Evolutionary conservation across 805 yeast genomes (phyloP).

Genomic region (Candida tibetensis): DNA sequence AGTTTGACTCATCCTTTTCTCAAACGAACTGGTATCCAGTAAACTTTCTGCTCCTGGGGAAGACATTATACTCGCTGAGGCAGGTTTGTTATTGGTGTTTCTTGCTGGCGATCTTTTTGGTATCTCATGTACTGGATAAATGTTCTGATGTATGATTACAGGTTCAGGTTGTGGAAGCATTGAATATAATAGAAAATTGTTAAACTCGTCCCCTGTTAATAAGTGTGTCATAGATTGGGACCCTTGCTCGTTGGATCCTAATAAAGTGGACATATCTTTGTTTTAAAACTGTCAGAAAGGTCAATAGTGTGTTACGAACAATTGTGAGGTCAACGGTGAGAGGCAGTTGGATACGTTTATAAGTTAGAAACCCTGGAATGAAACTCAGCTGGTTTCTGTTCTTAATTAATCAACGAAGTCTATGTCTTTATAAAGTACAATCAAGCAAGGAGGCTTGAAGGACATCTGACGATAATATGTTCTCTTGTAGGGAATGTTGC

Average conservation of each 20-base stretch:
- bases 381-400: neutral
- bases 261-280: neutral
- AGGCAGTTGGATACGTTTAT: neutral
- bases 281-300: neutral
- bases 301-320: neutral
- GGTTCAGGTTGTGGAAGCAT: neutral
- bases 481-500: neutral
- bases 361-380: neutral
- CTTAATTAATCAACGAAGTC: neutral
- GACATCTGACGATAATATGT: too few relatives aligned
- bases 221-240: neutral
- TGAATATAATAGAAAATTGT: constrained; percentile 4
- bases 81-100: neutral
- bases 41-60: constrained; percentile 2
- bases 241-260: neutral
- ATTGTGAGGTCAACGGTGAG: neutral
- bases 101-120: constrained; percentile 3
- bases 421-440: too few relatives aligned
- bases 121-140: constrained; percentile 1
- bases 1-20: constrained; percentile 14
- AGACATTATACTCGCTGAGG: neutral
- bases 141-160: neutral
- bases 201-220: neutral
- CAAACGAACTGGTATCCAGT: constrained; percentile 22
- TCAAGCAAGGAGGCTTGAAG: too few relatives aligned